These are phyloP conservation scores for Phyllachora maydis DNA, from an alignment of 2,329 filamentous ascomycete species.

Conservation along the genomic window DNA sequence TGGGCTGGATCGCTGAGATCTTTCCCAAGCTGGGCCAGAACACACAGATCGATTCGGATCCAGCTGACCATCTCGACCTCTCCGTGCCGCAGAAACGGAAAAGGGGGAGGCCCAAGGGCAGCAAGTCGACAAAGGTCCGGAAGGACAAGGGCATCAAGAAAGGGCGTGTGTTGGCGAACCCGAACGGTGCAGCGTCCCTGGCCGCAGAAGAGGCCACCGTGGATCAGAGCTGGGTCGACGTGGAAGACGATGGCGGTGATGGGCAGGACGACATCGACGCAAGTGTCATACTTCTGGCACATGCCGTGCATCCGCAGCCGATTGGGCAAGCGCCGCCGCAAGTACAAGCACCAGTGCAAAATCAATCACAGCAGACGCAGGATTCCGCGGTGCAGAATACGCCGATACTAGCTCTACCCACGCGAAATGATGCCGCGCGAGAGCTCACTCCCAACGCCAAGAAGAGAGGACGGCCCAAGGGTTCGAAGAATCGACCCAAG, in stretches of 20 bases:
- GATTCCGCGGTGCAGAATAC: background rate
- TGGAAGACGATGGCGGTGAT: constrained; percentile 16
- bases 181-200: constrained; percentile 1
- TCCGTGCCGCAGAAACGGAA: constrained; percentile 16
- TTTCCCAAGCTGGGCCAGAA: constrained; percentile 24
- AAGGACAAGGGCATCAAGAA: constrained; percentile 31
- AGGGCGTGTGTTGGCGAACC: constrained; percentile 12
- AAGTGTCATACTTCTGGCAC: constrained; percentile 6
- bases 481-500: constrained; percentile 27
- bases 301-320: constrained; percentile 3
- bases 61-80: background rate
- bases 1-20: constrained; percentile 42
- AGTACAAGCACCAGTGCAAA: no score
- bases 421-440: background rate
- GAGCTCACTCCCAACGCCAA: constrained; percentile 6
- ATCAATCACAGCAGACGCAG: constrained; percentile 1
- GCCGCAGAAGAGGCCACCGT: constrained; percentile 1
- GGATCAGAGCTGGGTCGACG: constrained; percentile 23
- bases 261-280: constrained; percentile 7
- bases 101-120: constrained; percentile 34
- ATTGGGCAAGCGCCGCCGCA: constrained; percentile 1
- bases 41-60: no score
- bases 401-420: background rate
- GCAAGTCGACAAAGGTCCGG: constrained; percentile 24
- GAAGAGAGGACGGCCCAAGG: constrained; percentile 26